These are phyloP conservation scores for Jatropha podagrica DNA, from an alignment of 441 rosid species.

Conservation along the genomic window DNA sequence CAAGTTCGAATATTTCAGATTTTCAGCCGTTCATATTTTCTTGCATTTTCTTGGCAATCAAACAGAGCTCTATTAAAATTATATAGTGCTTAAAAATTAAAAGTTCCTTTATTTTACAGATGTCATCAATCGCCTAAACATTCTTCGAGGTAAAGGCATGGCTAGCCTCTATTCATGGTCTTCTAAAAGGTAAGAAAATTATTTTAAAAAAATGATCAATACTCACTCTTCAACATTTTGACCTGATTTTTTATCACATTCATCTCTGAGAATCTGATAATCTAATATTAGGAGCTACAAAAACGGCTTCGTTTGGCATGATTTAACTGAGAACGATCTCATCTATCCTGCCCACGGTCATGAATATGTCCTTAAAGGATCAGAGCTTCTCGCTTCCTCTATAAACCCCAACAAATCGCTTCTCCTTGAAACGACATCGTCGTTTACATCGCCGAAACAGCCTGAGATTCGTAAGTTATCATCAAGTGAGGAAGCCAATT, in stretches of 20 bases:
- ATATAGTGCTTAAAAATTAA: not conserved
- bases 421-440: slow-evolving; percentile 48
- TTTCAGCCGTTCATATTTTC: not conserved
- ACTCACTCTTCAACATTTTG: slow-evolving; percentile 17
- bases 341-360: slow-evolving; percentile 76
- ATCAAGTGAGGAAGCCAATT: slow-evolving; percentile 28
- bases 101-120: slow-evolving; percentile 37
- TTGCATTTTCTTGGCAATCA: slow-evolving; percentile 16
- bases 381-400: slow-evolving; percentile 62
- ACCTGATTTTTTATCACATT: slow-evolving; percentile 13
- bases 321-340: slow-evolving; percentile 68
- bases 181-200: slow-evolving; percentile 57
- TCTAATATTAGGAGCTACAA: slow-evolving; percentile 63
- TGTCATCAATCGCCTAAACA: slow-evolving; percentile 67
- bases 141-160: slow-evolving; percentile 85
- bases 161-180: slow-evolving; percentile 91
- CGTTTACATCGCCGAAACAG: slow-evolving; percentile 39
- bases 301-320: slow-evolving; percentile 96
- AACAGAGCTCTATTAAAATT: not conserved
- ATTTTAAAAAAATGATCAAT: not conserved
- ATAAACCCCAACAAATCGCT: slow-evolving; percentile 29
- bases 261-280: not conserved
- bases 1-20: not conserved
- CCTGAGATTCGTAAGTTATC: slow-evolving; percentile 25
- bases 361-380: slow-evolving; percentile 92